Base-by-base conservation (phyloP, 306 rosid species). In the Carpinus viminea region DNA sequence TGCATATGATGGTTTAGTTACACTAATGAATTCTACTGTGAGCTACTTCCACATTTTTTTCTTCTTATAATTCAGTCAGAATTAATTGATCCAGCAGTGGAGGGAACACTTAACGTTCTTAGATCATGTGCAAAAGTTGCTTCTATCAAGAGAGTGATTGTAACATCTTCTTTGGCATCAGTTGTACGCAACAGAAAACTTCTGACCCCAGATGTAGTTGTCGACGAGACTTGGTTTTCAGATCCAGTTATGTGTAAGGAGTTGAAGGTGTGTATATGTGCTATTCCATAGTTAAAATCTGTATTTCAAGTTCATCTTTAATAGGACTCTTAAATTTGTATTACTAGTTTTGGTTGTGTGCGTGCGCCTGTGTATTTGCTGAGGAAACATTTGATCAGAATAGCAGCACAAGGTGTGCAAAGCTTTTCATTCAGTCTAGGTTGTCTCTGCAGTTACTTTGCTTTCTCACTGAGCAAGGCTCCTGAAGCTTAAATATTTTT, bases 31-130 rank as follows among this genome's bases (percentile, higher is more conserved):
- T 38, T 38, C 70, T 34, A 7, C 36, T 36, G 20, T 8, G 17
- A 34, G 24, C 71, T 8, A 66, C 26, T 66, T 66, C 16, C 7
- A 9, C 26, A 66, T 38, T 38, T 57, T 11, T 11, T 17, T 65
- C 71, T 24, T 38, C 48, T 66, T 1, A 66, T 66, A 3, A 2
- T 38, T 66, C 57, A 75, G 78, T 2, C 71, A 24, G 59, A 75
- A n/a, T 1, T 75, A 28, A 21, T 57, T n/a, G 78, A 75, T 18
- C 78, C 78, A 36, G 70, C 31, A 12, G 56, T 81, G 70, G 76
- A 68, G 38, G 84, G 84, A 81, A 76, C 80, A 15, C 50, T 81
- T 12, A 81, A 81, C 26, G 73, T 81, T 18, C 80, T 81, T 2
- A 70, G 13, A 57, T 81, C 80, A 3, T 81, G 80, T 12, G 56